Percentiles rank a stretch among this genome's conserved stretches.
These are phyloP conservation scores for Ocimum tenuiflorum DNA, from an alignment of 257 asterid genomes.

Conservation along the genomic window DNA sequence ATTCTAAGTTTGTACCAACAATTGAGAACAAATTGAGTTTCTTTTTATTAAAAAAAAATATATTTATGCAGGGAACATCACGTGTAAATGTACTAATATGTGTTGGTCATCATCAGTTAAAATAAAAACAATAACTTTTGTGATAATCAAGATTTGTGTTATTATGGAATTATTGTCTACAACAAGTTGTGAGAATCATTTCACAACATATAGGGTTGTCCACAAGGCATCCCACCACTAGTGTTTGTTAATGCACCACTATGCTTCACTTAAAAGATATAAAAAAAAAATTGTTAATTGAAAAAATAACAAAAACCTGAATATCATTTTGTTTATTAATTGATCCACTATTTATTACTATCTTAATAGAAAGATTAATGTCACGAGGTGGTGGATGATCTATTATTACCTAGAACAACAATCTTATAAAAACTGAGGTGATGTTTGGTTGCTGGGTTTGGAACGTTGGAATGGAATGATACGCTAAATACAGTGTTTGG, in stretches of 20 bases:
- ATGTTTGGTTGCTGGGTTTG: no score
- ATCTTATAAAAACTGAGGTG: no score
- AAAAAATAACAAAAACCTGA: neutral
- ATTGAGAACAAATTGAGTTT: no score
- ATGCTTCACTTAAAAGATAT: neutral
- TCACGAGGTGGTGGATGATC: no score
- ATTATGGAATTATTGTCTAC: neutral
- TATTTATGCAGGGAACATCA: neutral
- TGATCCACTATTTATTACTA: no score
- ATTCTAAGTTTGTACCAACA: no score
- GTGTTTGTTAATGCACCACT: neutral
- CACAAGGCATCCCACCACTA: conserved; percentile 14
- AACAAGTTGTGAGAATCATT: conserved; percentile 18
- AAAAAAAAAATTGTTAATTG: neutral
- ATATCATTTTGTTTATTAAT: no score
- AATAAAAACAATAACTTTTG: neutral
- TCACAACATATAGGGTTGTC: conserved; percentile 21
- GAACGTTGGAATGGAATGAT: no score
- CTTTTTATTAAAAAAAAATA: no score
- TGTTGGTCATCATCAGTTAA: neutral
- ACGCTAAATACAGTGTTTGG: no score
- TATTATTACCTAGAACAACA: no score
- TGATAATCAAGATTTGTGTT: conserved; percentile 6
- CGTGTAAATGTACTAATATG: neutral
- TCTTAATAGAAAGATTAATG: no score